phyloP scores from a whole-genome alignment of 2,329 filamentous ascomycete genomes.

The Achaetomium macrosporum region DNA sequence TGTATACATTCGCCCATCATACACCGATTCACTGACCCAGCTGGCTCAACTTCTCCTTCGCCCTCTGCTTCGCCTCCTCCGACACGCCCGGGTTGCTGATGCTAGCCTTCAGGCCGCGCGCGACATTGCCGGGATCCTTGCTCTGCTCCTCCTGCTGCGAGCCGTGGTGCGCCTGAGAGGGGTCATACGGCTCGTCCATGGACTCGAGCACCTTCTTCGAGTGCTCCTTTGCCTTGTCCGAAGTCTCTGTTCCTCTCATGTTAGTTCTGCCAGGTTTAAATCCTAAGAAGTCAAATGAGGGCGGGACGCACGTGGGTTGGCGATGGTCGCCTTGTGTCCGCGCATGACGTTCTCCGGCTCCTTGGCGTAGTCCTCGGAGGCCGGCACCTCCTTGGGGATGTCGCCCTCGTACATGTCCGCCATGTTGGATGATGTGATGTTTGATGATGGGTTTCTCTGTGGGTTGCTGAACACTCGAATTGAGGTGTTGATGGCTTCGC shows the following conservation, averaged over 20 bases:
- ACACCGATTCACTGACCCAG: not conserved
- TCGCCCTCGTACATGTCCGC: constrained; percentile 8
- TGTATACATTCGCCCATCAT: not conserved
- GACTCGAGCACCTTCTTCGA: constrained; percentile 9
- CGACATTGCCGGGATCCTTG: constrained; percentile 12
- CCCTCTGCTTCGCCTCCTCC: constrained; percentile 11
- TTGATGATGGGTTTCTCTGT: no score
- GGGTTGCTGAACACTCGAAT: no score
- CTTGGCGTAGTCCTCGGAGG: constrained; percentile 1
- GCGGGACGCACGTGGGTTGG: constrained; percentile 11
- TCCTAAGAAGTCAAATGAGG: no score
- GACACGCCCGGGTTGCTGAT: constrained; percentile 14
- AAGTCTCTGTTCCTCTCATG: not conserved
- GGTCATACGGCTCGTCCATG: constrained; percentile 11
- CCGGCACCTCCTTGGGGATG: constrained; percentile 11
- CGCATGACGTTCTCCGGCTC: constrained; percentile 12
- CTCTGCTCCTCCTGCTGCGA: not conserved
- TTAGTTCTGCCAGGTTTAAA: not conserved
- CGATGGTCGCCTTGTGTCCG: constrained; percentile 14
- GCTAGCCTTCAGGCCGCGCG: constrained; percentile 12
- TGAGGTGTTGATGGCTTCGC: no score
- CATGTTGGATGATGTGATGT: not conserved
- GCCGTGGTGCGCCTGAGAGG: not conserved
- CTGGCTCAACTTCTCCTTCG: constrained; percentile 9
- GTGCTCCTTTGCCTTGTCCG: constrained; percentile 7